Conservation (phyloP, 2,329 filamentous ascomycete species). For the Penicillium sp. region DNA sequence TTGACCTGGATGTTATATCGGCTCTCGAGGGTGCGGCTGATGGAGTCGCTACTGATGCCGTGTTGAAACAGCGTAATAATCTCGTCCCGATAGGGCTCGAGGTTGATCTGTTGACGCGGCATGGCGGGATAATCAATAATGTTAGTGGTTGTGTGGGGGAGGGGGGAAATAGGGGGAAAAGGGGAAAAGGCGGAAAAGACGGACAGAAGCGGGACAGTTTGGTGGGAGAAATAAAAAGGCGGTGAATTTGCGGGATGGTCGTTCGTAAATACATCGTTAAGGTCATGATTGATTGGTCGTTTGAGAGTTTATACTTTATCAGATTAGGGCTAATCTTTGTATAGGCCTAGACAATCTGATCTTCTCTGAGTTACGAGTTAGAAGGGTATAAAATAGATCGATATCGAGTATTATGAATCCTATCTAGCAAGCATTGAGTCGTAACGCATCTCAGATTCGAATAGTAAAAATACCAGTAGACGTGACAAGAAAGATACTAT, state of each 20-base stretch:
- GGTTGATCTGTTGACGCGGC: slow-evolving; percentile 35
- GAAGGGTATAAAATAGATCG: neutral
- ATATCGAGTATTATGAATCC: slow-evolving; percentile 9
- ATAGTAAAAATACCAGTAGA: slow-evolving; percentile 6
- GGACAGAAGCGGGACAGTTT: neutral
- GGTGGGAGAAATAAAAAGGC: slow-evolving; percentile 23
- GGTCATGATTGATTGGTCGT: neutral
- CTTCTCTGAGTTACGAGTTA: neutral
- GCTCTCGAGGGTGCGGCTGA: slow-evolving; percentile 30
- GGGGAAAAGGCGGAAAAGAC: neutral
- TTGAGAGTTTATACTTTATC: too few relatives aligned
- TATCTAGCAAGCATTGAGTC: slow-evolving; percentile 17
- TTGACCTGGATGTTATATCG: slow-evolving; percentile 35
- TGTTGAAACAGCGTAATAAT: slow-evolving; percentile 32
- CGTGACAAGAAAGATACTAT: neutral
- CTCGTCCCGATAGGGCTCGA: slow-evolving; percentile 34
- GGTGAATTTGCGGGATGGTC: slow-evolving; percentile 24
- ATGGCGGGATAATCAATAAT: slow-evolving; percentile 15
- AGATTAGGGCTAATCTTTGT: neutral
- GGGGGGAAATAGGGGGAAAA: neutral
- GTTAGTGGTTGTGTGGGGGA: neutral
- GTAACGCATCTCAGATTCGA: slow-evolving; percentile 10
- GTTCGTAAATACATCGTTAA: neutral
- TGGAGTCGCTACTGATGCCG: slow-evolving; percentile 33
- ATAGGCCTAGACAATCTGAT: neutral